Evolutionary conservation across 2,329 filamentous ascomycete species (phyloP).

Genomic region (Cytospora piceicola): DNA sequence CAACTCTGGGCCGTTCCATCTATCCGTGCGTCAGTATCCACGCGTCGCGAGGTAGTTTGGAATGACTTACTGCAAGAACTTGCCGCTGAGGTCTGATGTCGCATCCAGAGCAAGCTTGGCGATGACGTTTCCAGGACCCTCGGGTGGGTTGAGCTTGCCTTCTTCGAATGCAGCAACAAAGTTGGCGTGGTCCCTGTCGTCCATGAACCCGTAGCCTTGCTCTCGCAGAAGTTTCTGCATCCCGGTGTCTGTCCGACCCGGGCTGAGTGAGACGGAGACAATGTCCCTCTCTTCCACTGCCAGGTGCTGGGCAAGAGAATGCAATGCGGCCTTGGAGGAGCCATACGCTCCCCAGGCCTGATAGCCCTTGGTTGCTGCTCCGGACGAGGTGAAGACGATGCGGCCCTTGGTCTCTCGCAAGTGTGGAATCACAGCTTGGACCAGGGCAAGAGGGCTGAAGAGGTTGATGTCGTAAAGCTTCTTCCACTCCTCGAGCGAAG

Average conservation of each 20-base stretch:
- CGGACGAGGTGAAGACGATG: conserved; percentile 80
- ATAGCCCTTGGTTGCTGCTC: conserved; percentile 70
- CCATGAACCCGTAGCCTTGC: conserved; percentile 53
- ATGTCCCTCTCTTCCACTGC: conserved; percentile 77
- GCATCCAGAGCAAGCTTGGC: conserved; percentile 73
- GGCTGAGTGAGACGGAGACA: conserved; percentile 71
- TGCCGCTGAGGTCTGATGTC: conserved; percentile 71
- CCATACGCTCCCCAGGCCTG: conserved; percentile 81
- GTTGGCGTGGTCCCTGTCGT: conserved; percentile 60
- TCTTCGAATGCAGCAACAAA: conserved; percentile 73
- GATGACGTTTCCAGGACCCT: conserved; percentile 85
- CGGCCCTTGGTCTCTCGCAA: conserved; percentile 71
- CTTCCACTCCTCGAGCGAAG: conserved; percentile 75
- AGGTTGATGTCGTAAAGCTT: conserved; percentile 81
- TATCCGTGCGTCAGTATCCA: conserved; percentile 40
- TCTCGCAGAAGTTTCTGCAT: conserved; percentile 88
- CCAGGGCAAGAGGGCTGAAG: conserved; percentile 79
- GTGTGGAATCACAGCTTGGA: conserved; percentile 70
- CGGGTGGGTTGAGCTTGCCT: conserved; percentile 76
- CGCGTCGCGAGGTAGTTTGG: not conserved
- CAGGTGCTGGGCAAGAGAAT: conserved; percentile 76
- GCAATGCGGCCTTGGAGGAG: conserved; percentile 80
- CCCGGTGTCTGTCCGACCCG: conserved; percentile 83
- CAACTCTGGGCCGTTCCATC: conserved; percentile 59
- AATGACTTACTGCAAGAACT: conserved; percentile 69